Base-by-base conservation (phyloP, 2,329 filamentous ascomycete species). In the Ascochyta lentis region DNA sequence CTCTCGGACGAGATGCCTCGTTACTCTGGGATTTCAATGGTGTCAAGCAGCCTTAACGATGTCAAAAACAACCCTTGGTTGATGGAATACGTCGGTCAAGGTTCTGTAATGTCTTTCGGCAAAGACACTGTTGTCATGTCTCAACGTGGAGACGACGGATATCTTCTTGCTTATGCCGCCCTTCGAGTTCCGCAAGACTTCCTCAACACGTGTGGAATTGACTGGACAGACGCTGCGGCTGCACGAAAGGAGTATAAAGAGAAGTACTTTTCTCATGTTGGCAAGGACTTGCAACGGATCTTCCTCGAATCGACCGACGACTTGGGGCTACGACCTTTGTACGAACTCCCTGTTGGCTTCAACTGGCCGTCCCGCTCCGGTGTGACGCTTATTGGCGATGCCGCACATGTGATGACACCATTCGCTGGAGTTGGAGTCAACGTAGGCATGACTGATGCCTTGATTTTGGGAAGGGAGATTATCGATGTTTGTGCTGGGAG, bases 381-480 rank as follows among this genome's bases (percentile, higher is more conserved):
- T 0, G 65, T 83, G 4, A 86, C 85, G 0, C 65, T 86, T 13
- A 76, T 87, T 24, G 86, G 86, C 5, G 84, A 88, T 61, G 82
- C 85, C 0, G 85, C 85, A 7, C 84, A 88, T 68, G 64, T 86
- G 22, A 85, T 86, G 83, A 80, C 81, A 0, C 82, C 83, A 0
- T 84, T 82, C 58, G 82, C 81, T 1, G 85, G 85, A 5, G 84
- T 85, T 54, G 85, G 85, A 2, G 84, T 86, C 24, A 87, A 88
- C 63, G 73, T 81, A 19, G 84, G 79, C 1, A 78, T 88, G 67
- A 76, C 80, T 42, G 85, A 88, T 66, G 80, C 84, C 7, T 67
- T 82, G 57, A 69, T 78, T 22, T 75, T 88, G 19, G 80, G 79
- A 0, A 37, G 37, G 15, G 61, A 70, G 38, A 65, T 71, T 19